Evolutionary conservation across 208 protist genomes (phyloP), one percentile per base, ranked within the genome.

Genomic region (Naegleria lovaniensis): DNA sequence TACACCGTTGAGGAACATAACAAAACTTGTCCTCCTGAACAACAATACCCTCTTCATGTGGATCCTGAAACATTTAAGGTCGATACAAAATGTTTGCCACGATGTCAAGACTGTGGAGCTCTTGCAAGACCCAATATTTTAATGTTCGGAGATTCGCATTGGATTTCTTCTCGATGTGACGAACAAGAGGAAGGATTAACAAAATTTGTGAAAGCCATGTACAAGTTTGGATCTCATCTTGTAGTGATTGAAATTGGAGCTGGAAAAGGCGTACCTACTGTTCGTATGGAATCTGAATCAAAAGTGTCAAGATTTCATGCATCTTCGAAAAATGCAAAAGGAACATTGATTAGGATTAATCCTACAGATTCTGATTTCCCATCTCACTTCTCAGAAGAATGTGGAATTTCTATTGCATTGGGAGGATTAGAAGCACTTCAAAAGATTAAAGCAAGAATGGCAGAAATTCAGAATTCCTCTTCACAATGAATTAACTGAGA

Each of bases 61-160:
- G 55, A 67, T 67, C 11, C 22, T 15, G 55, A 67, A 67, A 29
- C 55, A 29, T 85, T 85, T 43, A 85, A 39, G 25, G 36, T 48
- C 5, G 5, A 7, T 48, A 2, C 7, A 4, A 67, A 67, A 85
- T 22, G 15, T 48, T 3, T 85, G 16, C 83, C 83, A 33, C 39
- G 41, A 48, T 85, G 83, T 85, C 5, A 0, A 29, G 15, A 25
- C 0, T 85, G 83, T 85, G 36, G 33, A 48, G 7, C 29, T 39
- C 16, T 85, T 40, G 16, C 39, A 19, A 85, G 83, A 85, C 83
- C 83, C 16, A 85, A 85, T 85, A 36, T 85, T 48, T 13, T 85
- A 19, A 85, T 85, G 83, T 85, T 85, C 38, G 33, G 36, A 0
- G 83, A 85, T 48, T 85, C n/a, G 39, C 0, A 29, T 33, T 85